phyloP scores from a whole-genome alignment of 768 basidiomycete species.

The Rossbeevera mucosa region DNA sequence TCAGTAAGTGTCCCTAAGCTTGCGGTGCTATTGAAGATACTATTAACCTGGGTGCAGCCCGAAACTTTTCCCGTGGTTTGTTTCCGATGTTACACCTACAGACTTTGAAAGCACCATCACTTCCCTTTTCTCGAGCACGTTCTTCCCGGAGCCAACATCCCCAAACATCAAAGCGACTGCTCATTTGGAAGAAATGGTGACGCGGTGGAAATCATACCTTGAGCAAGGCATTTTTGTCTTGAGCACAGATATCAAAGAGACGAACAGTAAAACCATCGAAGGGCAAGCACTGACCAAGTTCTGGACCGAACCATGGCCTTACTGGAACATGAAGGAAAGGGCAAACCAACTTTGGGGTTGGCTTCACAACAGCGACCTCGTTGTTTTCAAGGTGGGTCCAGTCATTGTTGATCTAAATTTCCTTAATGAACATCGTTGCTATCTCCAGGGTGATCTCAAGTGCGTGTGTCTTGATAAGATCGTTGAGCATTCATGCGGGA shows the following conservation, averaged over 20 bases:
- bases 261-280: constrained; percentile 20
- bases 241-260: constrained; percentile 38
- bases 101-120: constrained; percentile 67
- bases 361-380: constrained; percentile 56
- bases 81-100: constrained; percentile 85
- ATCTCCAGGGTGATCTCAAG: constrained; percentile 82
- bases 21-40: background rate
- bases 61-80: constrained; percentile 96
- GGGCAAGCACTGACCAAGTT: constrained; percentile 40
- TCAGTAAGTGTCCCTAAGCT: constrained; percentile 68
- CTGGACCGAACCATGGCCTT: constrained; percentile 73
- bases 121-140: constrained; percentile 52
- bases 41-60: constrained; percentile 50
- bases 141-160: constrained; percentile 43
- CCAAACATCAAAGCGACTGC: constrained; percentile 26
- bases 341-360: constrained; percentile 48
- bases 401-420: background rate
- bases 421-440: background rate
- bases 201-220: constrained; percentile 73
- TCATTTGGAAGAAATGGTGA: constrained; percentile 56
- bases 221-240: constrained; percentile 65
- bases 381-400: constrained; percentile 72
- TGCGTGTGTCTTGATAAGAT: constrained; percentile 36
- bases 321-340: constrained; percentile 63
- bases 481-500: background rate